A percentile compares a stretch with the other conserved stretches of the same genome.
Evolutionary conservation across 2,329 filamentous ascomycete genomes (phyloP).

Genomic region (Ophiosphaerella narmari): DNA sequence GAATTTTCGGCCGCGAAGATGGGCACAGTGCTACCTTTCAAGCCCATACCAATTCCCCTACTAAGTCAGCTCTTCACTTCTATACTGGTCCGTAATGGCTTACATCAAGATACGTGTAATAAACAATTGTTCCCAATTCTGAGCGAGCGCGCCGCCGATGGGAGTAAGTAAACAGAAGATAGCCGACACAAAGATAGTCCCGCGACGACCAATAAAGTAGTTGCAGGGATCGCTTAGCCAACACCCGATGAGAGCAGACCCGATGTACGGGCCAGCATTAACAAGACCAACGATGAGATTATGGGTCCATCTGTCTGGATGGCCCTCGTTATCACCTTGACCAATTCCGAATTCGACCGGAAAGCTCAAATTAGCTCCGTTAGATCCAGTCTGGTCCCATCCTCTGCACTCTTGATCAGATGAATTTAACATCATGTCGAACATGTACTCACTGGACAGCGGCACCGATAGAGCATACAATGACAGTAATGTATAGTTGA

Average conservation of each 20-base stretch:
- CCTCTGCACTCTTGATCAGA: slow-evolving; percentile 37
- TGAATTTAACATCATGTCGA: too few species aligned
- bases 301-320: slow-evolving; percentile 19
- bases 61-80: too few species aligned
- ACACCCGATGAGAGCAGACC: slow-evolving; percentile 32
- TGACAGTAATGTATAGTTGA: slow-evolving; percentile 66
- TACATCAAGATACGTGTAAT: slow-evolving; percentile 25
- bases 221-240: slow-evolving; percentile 37
- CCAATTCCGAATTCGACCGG: slow-evolving; percentile 58
- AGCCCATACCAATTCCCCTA: slow-evolving; percentile 1
- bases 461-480: slow-evolving; percentile 69
- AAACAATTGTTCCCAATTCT: slow-evolving; percentile 30
- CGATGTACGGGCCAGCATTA: slow-evolving; percentile 35
- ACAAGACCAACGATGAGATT: slow-evolving; percentile 21
- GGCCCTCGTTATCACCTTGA: slow-evolving; percentile 15
- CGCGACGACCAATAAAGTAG: slow-evolving; percentile 31
- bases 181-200: slow-evolving; percentile 35
- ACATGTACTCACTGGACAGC: slow-evolving; percentile 52
- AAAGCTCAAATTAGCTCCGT: slow-evolving; percentile 62
- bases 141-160: slow-evolving; percentile 26
- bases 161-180: slow-evolving; percentile 30
- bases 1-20: slow-evolving; percentile 2
- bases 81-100: background rate
- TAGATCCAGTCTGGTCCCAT: slow-evolving; percentile 64
- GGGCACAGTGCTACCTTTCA: slow-evolving; percentile 1